Evolutionary conservation across 805 yeast species (phyloP).

Genomic region (Jamesozyma lodderae): DNA sequence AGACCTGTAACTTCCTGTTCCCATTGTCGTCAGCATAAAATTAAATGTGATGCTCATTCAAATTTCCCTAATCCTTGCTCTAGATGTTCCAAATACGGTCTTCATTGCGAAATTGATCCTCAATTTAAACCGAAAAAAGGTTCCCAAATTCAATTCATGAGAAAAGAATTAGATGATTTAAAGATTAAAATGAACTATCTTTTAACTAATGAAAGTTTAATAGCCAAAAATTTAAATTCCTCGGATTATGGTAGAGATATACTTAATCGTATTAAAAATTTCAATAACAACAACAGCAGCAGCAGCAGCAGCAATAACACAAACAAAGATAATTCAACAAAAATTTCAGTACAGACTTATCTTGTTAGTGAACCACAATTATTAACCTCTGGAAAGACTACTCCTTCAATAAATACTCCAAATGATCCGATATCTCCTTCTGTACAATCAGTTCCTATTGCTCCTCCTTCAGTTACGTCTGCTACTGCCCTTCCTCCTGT

Average conservation of each 20-base stretch:
- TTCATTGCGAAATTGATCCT: conserved; percentile 84
- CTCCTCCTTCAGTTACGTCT: conserved; percentile 30
- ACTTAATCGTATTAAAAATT: background rate
- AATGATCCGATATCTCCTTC: conserved; percentile 11
- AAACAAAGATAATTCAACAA: background rate
- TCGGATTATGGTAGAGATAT: conserved; percentile 3
- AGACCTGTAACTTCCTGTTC: conserved; percentile 91
- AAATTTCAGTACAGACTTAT: conserved; percentile 35
- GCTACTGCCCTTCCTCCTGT: background rate
- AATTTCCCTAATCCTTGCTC: conserved; percentile 75
- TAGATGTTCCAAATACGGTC: conserved; percentile 70
- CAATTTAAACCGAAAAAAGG: conserved; percentile 88
- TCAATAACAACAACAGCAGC: background rate
- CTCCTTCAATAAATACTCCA: conserved; percentile 1
- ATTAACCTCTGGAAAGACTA: conserved; percentile 12
- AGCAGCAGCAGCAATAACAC: background rate
- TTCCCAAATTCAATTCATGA: conserved; percentile 72
- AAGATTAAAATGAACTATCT: conserved; percentile 61
- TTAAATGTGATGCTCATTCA: conserved; percentile 84
- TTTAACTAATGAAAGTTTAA: conserved; percentile 50
- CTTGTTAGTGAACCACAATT: conserved; percentile 38
- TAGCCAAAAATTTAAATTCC: conserved; percentile 3
- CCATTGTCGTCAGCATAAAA: conserved; percentile 89
- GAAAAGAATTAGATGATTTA: conserved; percentile 78
- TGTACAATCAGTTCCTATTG: conserved; percentile 12